Base-by-base conservation (phyloP, 352 stramenopile species). In the Saprolegnia diclina region DNA sequence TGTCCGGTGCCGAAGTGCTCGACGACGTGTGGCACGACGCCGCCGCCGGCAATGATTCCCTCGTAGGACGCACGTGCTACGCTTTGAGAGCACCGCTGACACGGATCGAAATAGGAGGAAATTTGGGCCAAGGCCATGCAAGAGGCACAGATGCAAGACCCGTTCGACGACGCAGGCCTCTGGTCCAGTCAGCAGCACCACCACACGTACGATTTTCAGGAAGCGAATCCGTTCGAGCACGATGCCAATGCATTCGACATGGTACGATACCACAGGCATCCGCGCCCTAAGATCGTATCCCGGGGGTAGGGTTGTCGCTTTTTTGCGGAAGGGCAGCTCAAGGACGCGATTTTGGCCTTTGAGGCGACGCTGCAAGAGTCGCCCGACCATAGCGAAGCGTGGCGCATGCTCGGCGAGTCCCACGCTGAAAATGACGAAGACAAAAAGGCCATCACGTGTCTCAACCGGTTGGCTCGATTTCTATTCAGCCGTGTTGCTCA, bases 361-460 rank as follows among this genome's bases (percentile, higher is more conserved):
- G 94, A 99, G 81, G 91, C 93, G 35, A 90, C 97, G 59, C 79
- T 98, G 55, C 90, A 97, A 56, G 86, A 97, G 67, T 85, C 97
- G 70, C 73, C 88, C 2, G 91, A 98, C 71, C 97, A 98, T 68
- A 94, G 94, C 56, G 87, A 97, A 66, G 93, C 93, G 37, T 98
- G 96, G 94, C 83, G 84, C 19, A 97, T 98, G 91, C 78, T 98
- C 9, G 94, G 94, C 52, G 81, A 91, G 65, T 98, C 88, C 72
- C 94, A 99, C 74, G 94, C 94, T 14, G 96, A 99, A 76, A 98
- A 98, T 71, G 96, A 99, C 75, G 83, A 97, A 65, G 96, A 99
- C 79, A 90, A 93, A 71, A 90, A 91, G 72, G 96, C 95, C 22
- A 99, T 99, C 67, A 79, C 90, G 56, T 99, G 96, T 70, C 80